Base-by-base conservation (phyloP, 2,329 filamentous ascomycete species). In the Colletotrichum sp. region DNA sequence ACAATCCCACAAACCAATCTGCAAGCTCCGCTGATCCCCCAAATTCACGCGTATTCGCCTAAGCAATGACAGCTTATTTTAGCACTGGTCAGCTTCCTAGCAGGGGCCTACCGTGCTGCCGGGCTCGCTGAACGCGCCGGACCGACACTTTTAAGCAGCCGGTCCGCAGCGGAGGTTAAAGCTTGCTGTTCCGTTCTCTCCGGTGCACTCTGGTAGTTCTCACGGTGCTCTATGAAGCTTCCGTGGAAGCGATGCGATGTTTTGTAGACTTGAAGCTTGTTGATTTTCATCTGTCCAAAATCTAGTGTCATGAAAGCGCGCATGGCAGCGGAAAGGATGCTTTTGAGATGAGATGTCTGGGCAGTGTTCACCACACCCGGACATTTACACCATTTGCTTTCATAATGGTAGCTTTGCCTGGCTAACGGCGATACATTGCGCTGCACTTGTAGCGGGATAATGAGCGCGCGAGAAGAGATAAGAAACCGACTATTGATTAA, bases 31-130 rank as follows among this genome's bases (percentile, higher is more conserved):
- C 21, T 36, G 62, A 44, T 44, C 34, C 34, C n/a, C 62, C 36
- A 52, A 28, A 24, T 44, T 28, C 15, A 0, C 62, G 21, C 62
- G 62, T 64, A 64, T 36, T 64, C 62, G 62, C 32, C 62, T 34
- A 64, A 16, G 62, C 32, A 26, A n/a, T 10, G n/a, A 21, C 62
- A 26, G 34, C 62, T 64, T 44, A 28, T 26, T 64, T 63, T 36
- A 16, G 59, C 59, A 63, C 28, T 39, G 21, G 62, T 18, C 34
- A 28, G 62, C 34, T 16, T 5, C n/a, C 13, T 8, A 16, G 30
- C 62, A 64, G 62, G 62, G 62, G 32, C 36, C 28, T 26, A 64
- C 62, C 62, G 62, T 36, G 21, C 16, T 28, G 34, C 36, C 62
- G 62, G 13, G 30, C 34, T 44, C 55, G 55, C 62, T 36, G 62